phyloP scores from a whole-genome alignment of 192 early-diverging fungal genomes.

The Rhizoclosmatium globosum region DNA sequence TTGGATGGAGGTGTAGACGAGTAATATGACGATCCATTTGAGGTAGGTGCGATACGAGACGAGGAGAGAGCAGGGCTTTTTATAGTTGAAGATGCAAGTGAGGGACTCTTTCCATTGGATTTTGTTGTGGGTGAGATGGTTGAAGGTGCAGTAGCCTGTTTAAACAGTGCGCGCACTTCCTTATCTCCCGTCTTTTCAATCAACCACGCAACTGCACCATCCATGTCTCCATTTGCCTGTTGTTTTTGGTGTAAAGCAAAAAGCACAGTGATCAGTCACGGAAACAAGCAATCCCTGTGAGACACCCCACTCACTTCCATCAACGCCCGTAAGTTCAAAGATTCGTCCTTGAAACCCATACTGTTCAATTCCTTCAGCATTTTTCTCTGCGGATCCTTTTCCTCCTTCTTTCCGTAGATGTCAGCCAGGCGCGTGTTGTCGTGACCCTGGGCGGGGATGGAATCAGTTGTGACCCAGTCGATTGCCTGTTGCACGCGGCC shows the following conservation, averaged over 20 bases:
- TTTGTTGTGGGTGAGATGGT: background rate
- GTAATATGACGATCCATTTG: background rate
- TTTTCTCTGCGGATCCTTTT: background rate
- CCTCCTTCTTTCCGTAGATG: constrained; percentile 6
- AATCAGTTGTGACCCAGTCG: constrained; percentile 35
- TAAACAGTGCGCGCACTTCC: constrained; percentile 19
- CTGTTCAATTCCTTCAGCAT: background rate
- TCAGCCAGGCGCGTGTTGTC: constrained; percentile 14
- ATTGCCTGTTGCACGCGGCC: constrained; percentile 37
- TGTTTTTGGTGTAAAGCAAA: background rate
- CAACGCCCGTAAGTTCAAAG: constrained; percentile 18
- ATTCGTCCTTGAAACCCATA: constrained; percentile 32
- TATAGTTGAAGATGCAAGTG: background rate
- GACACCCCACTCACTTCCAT: constrained; percentile 3
- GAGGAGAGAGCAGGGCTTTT: background rate
- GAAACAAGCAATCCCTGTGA: background rate
- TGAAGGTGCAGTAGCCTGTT: background rate
- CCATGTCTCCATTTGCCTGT: constrained; percentile 7
- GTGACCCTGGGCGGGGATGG: constrained; percentile 17
- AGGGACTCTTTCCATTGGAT: background rate
- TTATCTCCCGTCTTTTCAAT: constrained; percentile 29
- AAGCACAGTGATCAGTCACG: background rate
- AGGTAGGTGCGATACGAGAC: background rate
- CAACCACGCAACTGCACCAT: constrained; percentile 23
- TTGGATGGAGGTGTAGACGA: background rate